phyloP scores from a whole-genome alignment of 1,284 basidiomycete genomes.

The Tylopilus sp. region DNA sequence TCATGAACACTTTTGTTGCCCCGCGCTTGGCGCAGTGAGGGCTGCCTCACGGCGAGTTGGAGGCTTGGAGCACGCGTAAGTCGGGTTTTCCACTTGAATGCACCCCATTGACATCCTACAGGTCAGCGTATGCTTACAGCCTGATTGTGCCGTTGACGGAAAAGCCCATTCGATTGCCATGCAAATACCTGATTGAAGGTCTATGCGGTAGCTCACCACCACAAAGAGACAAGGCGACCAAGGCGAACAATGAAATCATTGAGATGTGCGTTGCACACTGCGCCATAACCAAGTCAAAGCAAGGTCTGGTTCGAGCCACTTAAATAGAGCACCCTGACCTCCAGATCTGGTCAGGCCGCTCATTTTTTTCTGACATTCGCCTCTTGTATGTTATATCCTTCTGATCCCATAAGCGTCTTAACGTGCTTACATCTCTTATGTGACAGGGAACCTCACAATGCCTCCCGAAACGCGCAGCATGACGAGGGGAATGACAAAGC shows the following conservation, averaged over 20 bases:
- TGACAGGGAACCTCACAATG: slow-evolving; percentile 20
- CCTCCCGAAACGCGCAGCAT: slow-evolving; percentile 36
- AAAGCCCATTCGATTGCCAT: too few species aligned
- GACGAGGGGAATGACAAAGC: slow-evolving; percentile 26
- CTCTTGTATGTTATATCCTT: slow-evolving; percentile 6
- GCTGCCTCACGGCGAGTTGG: too few species aligned
- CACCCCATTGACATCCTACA: too few species aligned
- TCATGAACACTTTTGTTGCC: too few species aligned
- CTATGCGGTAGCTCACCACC: neutral
- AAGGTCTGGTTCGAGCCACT: slow-evolving; percentile 21
- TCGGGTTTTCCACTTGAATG: too few species aligned
- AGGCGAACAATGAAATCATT: slow-evolving; percentile 24
- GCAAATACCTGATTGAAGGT: too few species aligned
- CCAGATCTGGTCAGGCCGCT: neutral
- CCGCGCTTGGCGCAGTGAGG: too few species aligned
- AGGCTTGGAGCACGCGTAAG: too few species aligned
- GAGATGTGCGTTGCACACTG: slow-evolving; percentile 13
- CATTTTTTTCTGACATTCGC: neutral
- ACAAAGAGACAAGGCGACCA: slow-evolving; percentile 31
- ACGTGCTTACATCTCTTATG: neutral
- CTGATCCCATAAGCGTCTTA: neutral
- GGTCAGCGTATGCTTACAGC: too few species aligned
- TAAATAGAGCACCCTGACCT: slow-evolving; percentile 17
- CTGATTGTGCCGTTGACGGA: too few species aligned
- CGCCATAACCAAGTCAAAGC: slow-evolving; percentile 27